Conservation (phyloP, 305 asterid genomes). For the Plantago coronopus region DNA sequence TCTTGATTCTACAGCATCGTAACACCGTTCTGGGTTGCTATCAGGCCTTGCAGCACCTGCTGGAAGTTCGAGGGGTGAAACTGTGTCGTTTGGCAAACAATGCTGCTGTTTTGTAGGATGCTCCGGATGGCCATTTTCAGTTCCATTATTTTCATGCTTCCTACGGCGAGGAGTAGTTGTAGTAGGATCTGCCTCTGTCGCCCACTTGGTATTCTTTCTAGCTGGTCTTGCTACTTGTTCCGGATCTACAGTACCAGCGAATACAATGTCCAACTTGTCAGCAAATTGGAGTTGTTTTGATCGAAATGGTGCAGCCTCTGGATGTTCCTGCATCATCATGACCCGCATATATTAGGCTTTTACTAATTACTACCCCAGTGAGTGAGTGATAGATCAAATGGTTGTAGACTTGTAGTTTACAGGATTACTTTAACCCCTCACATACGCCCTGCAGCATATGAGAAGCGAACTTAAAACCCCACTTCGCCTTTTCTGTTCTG, state of each 20-base stretch:
- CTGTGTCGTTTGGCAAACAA: slow-evolving; percentile 15
- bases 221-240: slow-evolving; percentile 17
- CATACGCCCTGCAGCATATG: no score
- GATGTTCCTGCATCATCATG: slow-evolving; percentile 26
- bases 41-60: slow-evolving; percentile 18
- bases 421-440: no score
- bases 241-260: slow-evolving; percentile 20
- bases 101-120: slow-evolving; percentile 10
- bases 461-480: no score
- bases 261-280: slow-evolving; percentile 29
- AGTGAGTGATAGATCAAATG: no score
- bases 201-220: slow-evolving; percentile 17
- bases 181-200: slow-evolving; percentile 20
- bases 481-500: no score
- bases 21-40: slow-evolving; percentile 21
- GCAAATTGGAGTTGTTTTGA: slow-evolving; percentile 29
- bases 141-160: slow-evolving; percentile 17
- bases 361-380: no score
- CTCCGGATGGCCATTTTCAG: slow-evolving; percentile 13
- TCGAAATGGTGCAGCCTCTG: slow-evolving; percentile 35
- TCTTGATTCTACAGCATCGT: slow-evolving; percentile 33
- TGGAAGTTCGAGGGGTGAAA: slow-evolving; percentile 15
- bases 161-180: slow-evolving; percentile 15
- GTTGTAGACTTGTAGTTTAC: no score
- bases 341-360: not conserved